Evolutionary conservation across 306 rosid genomes (phyloP).

Genomic region (Ormosia semicastrata): DNA sequence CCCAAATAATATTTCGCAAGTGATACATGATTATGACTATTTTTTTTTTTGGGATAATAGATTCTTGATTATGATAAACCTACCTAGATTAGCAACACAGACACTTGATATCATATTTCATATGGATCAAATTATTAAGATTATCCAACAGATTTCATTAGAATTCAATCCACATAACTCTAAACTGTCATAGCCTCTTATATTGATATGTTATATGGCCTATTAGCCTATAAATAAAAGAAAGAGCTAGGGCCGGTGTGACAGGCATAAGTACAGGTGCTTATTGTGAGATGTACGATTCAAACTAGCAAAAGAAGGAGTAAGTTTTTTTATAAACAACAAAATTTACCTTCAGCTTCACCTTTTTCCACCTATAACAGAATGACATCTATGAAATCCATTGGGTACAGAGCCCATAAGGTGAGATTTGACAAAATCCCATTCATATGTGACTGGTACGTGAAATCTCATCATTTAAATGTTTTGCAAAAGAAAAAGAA

Average conservation of each 20-base stretch:
- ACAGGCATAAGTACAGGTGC: background rate
- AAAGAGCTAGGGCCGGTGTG: background rate
- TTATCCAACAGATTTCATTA: background rate
- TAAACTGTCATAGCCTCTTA: background rate
- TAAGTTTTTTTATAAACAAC: background rate
- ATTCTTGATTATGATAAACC: background rate
- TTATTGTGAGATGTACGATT: background rate
- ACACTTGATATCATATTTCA: background rate
- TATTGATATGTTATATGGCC: background rate
- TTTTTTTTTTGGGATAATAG: background rate
- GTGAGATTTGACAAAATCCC: background rate
- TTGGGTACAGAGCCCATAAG: background rate
- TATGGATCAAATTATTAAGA: background rate
- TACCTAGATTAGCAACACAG: background rate
- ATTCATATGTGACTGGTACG: background rate
- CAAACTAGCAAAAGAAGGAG: background rate
- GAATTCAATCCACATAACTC: background rate
- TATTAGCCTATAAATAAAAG: background rate
- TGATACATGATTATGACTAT: background rate
- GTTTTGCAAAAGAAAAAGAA: background rate
- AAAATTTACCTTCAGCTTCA: slow-evolving; percentile 4
- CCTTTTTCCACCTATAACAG: background rate
- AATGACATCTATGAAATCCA: background rate
- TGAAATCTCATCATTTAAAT: background rate
- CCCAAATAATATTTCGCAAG: background rate